Percentiles rank a stretch among this genome's conserved stretches.
These are phyloP conservation scores for Nevesoporus exiguus DNA, from an alignment of 768 basidiomycete genomes.

Conservation along the genomic window DNA sequence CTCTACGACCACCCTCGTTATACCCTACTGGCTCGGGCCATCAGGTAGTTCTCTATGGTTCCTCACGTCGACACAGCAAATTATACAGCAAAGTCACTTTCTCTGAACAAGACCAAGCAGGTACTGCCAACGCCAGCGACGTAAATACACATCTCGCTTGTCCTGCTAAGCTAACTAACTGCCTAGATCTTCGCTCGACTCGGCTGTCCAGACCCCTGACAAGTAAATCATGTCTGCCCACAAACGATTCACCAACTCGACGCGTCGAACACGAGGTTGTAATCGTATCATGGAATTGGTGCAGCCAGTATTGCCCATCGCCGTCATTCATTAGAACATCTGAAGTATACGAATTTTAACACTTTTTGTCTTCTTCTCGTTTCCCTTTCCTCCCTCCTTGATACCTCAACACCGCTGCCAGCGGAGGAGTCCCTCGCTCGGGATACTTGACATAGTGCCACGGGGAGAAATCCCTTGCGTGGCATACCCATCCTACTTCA, in stretches of 20 bases:
- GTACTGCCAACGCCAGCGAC: neutral
- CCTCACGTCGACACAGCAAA: slow-evolving; percentile 21
- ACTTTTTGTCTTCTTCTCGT: neutral
- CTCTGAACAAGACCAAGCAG: neutral
- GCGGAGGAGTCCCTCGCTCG: neutral
- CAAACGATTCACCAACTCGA: slow-evolving; percentile 1
- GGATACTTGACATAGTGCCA: slow-evolving; percentile 2
- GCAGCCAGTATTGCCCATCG: neutral
- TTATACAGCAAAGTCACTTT: slow-evolving; percentile 18
- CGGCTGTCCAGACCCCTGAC: neutral
- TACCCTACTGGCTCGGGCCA: neutral
- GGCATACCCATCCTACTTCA: neutral
- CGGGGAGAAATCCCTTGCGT: neutral
- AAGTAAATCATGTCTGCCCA: slow-evolving; percentile 11
- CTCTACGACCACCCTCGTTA: neutral
- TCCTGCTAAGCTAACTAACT: neutral
- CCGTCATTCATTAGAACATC: neutral
- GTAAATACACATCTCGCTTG: neutral
- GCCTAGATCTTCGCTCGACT: neutral
- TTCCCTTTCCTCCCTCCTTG: neutral
- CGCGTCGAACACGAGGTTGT: neutral
- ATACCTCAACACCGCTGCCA: neutral
- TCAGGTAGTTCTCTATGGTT: slow-evolving; percentile 32
- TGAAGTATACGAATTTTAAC: neutral
- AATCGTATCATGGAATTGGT: slow-evolving; percentile 5